Percentiles rank a stretch among this genome's conserved stretches.
phyloP scores from a whole-genome alignment of 768 basidiomycete genomes.

The Inosperma sp. region DNA sequence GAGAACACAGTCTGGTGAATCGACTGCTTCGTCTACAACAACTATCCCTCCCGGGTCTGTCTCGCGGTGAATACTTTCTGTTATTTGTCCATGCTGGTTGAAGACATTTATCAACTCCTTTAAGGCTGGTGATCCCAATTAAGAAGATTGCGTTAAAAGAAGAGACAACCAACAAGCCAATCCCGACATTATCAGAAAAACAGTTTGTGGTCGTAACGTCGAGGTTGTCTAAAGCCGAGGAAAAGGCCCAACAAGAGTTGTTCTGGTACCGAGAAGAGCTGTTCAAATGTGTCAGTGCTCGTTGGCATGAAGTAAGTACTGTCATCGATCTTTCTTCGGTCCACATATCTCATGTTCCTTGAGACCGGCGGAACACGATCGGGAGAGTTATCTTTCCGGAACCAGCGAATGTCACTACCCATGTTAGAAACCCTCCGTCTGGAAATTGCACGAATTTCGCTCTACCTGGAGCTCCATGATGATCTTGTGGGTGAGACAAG shows the following conservation, averaged over 20 bases:
- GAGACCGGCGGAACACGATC: conserved; percentile 76
- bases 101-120: conserved; percentile 1
- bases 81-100: neutral
- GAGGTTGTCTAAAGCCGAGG: conserved; percentile 52
- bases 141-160: conserved; percentile 62
- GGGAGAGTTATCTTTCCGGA: conserved; percentile 74
- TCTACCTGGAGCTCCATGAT: conserved; percentile 42
- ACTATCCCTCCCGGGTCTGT: conserved; percentile 87
- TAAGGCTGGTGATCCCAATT: conserved; percentile 65
- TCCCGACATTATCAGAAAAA: conserved; percentile 81
- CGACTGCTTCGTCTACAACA: conserved; percentile 42
- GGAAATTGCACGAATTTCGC: conserved; percentile 56
- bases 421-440: conserved; percentile 78
- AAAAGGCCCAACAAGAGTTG: conserved; percentile 64
- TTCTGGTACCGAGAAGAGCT: conserved; percentile 97
- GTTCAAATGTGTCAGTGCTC: conserved; percentile 59
- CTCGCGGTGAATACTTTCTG: conserved; percentile 51
- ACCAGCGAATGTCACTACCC: conserved; percentile 67
- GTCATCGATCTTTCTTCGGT: conserved; percentile 1
- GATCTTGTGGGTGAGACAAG: conserved; percentile 17
- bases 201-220: conserved; percentile 88
- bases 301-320: conserved; percentile 79
- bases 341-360: conserved; percentile 2
- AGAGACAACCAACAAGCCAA: conserved; percentile 54
- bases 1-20: conserved; percentile 57